Conservation (phyloP, 2,329 filamentous ascomycete genomes). For the Pseudodiploospora longispora region DNA sequence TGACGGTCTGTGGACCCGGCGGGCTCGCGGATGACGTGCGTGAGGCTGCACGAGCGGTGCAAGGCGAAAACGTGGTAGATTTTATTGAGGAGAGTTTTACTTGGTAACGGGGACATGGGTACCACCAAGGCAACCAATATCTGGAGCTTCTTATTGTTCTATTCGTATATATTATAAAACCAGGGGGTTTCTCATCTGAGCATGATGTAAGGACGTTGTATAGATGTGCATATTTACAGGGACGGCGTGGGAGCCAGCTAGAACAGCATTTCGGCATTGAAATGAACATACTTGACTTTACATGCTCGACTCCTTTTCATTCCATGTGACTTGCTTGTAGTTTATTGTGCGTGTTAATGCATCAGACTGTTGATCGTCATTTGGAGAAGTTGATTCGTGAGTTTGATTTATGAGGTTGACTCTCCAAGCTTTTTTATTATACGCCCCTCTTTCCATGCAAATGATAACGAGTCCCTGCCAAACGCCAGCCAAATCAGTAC, state of each 20-base stretch:
- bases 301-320: not conserved
- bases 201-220: slow-evolving; percentile 7
- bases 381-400: too few relatives aligned
- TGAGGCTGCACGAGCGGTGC: slow-evolving; percentile 54
- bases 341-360: too few relatives aligned
- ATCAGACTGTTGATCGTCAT: too few relatives aligned
- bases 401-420: not conserved
- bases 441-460: not conserved
- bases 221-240: slow-evolving; percentile 6
- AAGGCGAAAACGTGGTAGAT: slow-evolving; percentile 59
- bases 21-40: slow-evolving; percentile 69
- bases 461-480: too few relatives aligned
- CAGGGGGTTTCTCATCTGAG: slow-evolving; percentile 13
- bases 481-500: too few relatives aligned
- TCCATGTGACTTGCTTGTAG: too few relatives aligned
- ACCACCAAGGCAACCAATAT: too few relatives aligned
- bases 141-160: slow-evolving; percentile 13
- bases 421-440: not conserved
- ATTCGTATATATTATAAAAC: slow-evolving; percentile 21
- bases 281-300: not conserved
- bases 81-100: slow-evolving; percentile 74
- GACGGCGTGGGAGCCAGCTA: slow-evolving; percentile 3
- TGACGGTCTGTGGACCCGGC: slow-evolving; percentile 72
- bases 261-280: slow-evolving; percentile 6
- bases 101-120: slow-evolving; percentile 33